Base-by-base conservation (phyloP, 805 yeast genomes). In the Kregervanrija delftensis region DNA sequence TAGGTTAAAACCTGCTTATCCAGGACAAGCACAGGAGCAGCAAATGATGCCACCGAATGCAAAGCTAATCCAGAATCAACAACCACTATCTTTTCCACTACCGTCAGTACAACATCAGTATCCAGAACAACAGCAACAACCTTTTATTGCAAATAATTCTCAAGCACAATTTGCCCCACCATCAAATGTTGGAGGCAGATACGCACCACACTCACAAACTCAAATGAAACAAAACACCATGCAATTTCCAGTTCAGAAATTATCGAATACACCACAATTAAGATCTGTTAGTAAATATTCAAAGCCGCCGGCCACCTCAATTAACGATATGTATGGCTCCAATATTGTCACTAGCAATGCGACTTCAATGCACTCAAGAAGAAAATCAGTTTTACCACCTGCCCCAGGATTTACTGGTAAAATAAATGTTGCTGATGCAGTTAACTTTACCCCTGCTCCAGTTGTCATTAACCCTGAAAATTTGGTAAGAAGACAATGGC, bases 401-500 rank as follows among this genome's bases (percentile, higher is more conserved):
- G 33, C 35, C 6, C 35, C 36, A 9, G 33, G 45, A 10, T 14
- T 28, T 1, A 46, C 36, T 11, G 39, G 44, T 34, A 45, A 39
- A 41, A 43, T 37, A 11, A 30, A 32, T 30, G 40, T 37, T 11
- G 47, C 37, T 13, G 41, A 42, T 33, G 35, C 35, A n/a, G 56
- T 51, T 32, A 17, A 44, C 1, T 41, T 61, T 51, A 42, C 62
- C 3, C 66, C 67, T 15, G 67, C 67, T 2, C 66, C 67, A 1
- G 64, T 56, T 35, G 65, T 69, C 8, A 63, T 66, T 30, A 74
- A 79, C 48, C 83, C 86, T 8, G 75, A 74, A 42, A 74, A 79
- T 17, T 60, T 83, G 42, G 61, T 71, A 17, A 63, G 66, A 39
- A 70, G 84, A 44, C 95, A 86, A 57, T 84, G 83, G 63, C 95